Conservation (phyloP, 1,284 basidiomycete genomes). For the Sphagnurus paluster region DNA sequence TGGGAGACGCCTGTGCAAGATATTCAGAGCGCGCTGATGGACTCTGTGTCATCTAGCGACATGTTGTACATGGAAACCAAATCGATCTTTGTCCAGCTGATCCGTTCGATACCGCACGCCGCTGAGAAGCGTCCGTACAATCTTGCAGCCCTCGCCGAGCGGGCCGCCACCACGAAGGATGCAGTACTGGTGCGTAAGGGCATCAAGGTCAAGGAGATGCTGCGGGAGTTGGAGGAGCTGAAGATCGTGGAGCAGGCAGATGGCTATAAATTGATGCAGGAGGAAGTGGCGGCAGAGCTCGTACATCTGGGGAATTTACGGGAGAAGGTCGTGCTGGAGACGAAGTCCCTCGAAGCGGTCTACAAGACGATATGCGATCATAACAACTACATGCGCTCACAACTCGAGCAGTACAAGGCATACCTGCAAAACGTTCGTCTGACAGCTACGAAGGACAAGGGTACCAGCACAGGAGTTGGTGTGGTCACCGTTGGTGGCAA, state of each 20-base stretch:
- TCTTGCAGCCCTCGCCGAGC: slow-evolving; percentile 87
- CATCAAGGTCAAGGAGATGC: slow-evolving; percentile 99
- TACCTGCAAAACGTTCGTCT: slow-evolving; percentile 97
- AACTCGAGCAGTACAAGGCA: slow-evolving; percentile 99
- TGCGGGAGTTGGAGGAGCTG: slow-evolving; percentile 92
- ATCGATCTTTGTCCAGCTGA: slow-evolving; percentile 97
- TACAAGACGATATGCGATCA: slow-evolving; percentile 99
- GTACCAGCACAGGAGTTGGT: slow-evolving; percentile 83
- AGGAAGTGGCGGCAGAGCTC: slow-evolving; percentile 94
- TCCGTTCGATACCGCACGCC: slow-evolving; percentile 89
- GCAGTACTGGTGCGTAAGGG: slow-evolving; percentile 92
- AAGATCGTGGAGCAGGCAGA: slow-evolving; percentile 84
- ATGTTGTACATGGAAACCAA: slow-evolving; percentile 99
- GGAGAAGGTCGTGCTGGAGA: slow-evolving; percentile 95
- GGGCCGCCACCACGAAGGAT: slow-evolving; percentile 96
- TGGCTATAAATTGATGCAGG: slow-evolving; percentile 92
- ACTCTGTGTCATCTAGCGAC: slow-evolving; percentile 96
- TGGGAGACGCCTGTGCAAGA: slow-evolving; percentile 99
- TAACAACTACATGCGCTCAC: slow-evolving; percentile 94
- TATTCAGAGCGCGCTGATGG: slow-evolving; percentile 94
- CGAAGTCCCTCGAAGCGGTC: slow-evolving; percentile 89
- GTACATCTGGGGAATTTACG: slow-evolving; percentile 94
- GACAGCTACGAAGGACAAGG: slow-evolving; percentile 86
- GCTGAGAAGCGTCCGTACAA: slow-evolving; percentile 88
- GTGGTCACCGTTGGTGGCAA: slow-evolving; percentile 96